phyloP scores from a whole-genome alignment of 2,329 filamentous ascomycete species.

The Trichophyton schoenleinii region DNA sequence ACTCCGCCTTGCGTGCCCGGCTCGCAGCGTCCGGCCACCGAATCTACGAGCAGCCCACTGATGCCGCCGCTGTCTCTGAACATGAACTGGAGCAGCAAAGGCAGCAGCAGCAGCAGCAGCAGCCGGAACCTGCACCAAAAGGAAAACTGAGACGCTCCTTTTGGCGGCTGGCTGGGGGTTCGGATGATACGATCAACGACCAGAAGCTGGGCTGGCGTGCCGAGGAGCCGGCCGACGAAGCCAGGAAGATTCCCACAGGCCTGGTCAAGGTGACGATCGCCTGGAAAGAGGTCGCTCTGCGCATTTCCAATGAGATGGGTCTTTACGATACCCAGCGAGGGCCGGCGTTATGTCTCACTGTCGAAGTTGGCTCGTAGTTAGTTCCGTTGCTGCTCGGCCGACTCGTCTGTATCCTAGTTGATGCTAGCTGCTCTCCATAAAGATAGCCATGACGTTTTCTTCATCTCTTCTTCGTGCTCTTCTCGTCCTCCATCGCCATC shows the following conservation, averaged over 20 bases:
- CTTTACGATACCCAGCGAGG: conserved; percentile 32
- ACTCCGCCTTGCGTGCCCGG: conserved; percentile 21
- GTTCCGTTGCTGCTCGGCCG: neutral
- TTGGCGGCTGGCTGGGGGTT: conserved; percentile 11
- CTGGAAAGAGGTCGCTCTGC: conserved; percentile 30
- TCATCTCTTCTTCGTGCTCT: neutral
- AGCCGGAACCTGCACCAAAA: neutral
- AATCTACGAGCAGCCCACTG: conserved; percentile 8
- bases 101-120: neutral
- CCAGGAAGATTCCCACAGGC: conserved; percentile 13
- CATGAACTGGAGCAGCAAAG: neutral
- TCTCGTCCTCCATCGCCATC: neutral
- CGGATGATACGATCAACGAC: conserved; percentile 16
- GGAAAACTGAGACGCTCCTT: conserved; percentile 12
- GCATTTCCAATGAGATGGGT: conserved; percentile 34
- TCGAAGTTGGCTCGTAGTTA: conserved; percentile 20
- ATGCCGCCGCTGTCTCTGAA: neutral
- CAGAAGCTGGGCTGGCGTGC: conserved; percentile 23
- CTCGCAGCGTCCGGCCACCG: conserved; percentile 17
- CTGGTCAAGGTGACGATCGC: conserved; percentile 23
- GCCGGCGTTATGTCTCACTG: conserved; percentile 22
- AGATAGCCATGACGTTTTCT: neutral
- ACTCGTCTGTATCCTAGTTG: neutral
- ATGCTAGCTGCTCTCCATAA: neutral
- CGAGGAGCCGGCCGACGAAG: conserved; percentile 10